Conservation (phyloP, 1,139 yeast genomes). For the Geotrichum australiense region DNA sequence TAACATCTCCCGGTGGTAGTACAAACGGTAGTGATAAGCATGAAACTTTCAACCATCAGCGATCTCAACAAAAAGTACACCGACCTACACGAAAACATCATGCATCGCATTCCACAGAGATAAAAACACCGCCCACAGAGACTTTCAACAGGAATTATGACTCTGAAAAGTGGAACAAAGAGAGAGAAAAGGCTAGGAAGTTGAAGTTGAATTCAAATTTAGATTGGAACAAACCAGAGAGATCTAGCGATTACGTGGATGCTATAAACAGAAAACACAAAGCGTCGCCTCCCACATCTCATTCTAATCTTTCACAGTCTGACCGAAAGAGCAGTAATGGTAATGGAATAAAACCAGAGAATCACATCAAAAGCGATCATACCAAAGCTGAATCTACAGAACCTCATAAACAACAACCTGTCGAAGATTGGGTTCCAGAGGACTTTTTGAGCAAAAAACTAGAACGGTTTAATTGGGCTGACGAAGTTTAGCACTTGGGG, state of each 20-base stretch:
- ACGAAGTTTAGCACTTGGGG: constrained; percentile 18
- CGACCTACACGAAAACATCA: constrained; percentile 3
- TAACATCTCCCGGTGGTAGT: background rate
- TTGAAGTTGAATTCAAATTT: constrained; percentile 11
- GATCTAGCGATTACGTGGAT: too few relatives aligned
- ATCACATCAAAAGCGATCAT: background rate
- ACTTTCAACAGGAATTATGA: constrained; percentile 1
- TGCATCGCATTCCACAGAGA: background rate
- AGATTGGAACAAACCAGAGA: constrained; percentile 17
- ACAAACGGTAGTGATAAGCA: background rate
- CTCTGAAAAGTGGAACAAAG: constrained; percentile 5
- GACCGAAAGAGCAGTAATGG: background rate
- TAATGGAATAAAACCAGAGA: background rate
- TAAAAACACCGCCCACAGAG: background rate
- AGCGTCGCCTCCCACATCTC: too few relatives aligned
- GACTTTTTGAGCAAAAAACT: constrained; percentile 5
- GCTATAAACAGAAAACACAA: too few relatives aligned
- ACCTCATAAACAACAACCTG: background rate
- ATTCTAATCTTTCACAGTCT: too few relatives aligned
- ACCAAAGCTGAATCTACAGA: background rate
- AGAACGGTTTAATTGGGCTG: constrained; percentile 21
- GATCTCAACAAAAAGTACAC: constrained; percentile 9
- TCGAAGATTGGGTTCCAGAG: background rate
- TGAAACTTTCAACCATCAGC: background rate
- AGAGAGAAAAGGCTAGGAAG: constrained; percentile 13